These are phyloP conservation scores for Penicillium psychrosexuale DNA, from an alignment of 2,329 filamentous ascomycete species.

Conservation along the genomic window DNA sequence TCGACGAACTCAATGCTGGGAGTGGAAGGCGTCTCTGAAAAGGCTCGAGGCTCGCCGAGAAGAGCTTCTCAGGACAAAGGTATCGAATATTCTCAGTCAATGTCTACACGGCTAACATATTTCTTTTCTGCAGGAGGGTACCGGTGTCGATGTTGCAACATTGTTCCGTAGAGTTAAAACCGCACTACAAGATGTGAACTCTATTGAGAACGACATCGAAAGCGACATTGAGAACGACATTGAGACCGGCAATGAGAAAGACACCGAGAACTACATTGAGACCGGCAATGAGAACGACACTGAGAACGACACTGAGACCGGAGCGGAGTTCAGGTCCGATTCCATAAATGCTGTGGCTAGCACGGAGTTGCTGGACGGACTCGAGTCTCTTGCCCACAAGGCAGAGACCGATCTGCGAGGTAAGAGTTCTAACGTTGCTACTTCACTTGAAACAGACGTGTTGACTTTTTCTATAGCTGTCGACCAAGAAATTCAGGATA, in stretches of 20 bases:
- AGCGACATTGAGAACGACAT: not conserved
- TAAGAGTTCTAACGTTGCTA: conserved; percentile 21
- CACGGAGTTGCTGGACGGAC: conserved; percentile 37
- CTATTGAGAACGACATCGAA: conserved; percentile 34
- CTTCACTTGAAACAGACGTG: not conserved
- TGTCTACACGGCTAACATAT: conserved; percentile 4
- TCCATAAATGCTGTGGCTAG: conserved; percentile 41
- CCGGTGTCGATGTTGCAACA: conserved; percentile 30
- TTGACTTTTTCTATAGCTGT: conserved; percentile 24
- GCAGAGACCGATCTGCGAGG: conserved; percentile 49
- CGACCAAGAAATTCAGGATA: conserved; percentile 48
- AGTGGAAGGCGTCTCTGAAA: conserved; percentile 63
- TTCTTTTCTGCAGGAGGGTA: conserved; percentile 13
- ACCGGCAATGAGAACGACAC: conserved; percentile 35
- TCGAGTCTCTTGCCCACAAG: conserved; percentile 47
- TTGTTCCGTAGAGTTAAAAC: conserved; percentile 38
- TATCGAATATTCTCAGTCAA: conserved; percentile 10
- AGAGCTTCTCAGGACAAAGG: conserved; percentile 41
- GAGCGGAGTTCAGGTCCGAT: conserved; percentile 34
- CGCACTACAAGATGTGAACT: conserved; percentile 44
- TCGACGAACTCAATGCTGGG: conserved; percentile 69
- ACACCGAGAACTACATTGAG: conserved; percentile 27
- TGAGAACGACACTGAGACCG: conserved; percentile 31
- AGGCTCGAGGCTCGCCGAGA: conserved; percentile 50
- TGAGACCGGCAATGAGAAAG: no score